Conservation (phyloP, 352 stramenopile species). For the Globisporangium parvum region DNA sequence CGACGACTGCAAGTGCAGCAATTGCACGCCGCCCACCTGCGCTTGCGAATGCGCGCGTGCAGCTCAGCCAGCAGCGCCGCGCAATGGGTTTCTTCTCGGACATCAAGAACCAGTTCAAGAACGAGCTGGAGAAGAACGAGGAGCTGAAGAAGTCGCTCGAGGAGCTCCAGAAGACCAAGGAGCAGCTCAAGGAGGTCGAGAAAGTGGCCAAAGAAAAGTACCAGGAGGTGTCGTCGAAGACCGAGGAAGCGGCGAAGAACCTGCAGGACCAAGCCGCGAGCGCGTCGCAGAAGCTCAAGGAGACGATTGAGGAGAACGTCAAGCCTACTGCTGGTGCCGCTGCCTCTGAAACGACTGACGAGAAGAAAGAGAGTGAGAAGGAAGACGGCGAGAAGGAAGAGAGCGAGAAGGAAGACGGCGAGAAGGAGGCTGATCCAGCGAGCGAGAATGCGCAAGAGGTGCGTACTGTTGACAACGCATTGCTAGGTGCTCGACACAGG, state of each 20-base stretch:
- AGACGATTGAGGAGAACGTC: constrained; percentile 31
- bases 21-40: not conserved
- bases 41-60: not conserved
- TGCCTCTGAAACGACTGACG: constrained; percentile 8
- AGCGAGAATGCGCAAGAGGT: constrained; percentile 4
- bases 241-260: constrained; percentile 51
- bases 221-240: constrained; percentile 47
- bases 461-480: not conserved
- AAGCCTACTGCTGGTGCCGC: constrained; percentile 16
- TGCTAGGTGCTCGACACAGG: no score
- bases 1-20: not conserved
- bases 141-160: constrained; percentile 77
- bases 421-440: not conserved
- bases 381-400: constrained; percentile 1
- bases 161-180: constrained; percentile 66
- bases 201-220: constrained; percentile 63
- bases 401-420: constrained; percentile 1
- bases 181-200: constrained; percentile 60
- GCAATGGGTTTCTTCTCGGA: constrained; percentile 71
- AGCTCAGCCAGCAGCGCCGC: constrained; percentile 28
- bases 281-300: constrained; percentile 63
- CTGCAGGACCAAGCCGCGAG: constrained; percentile 46
- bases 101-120: constrained; percentile 76
- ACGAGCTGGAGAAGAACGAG: constrained; percentile 76
- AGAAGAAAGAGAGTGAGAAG: constrained; percentile 17